Base-by-base conservation (phyloP, 805 yeast species). In the Clavispora fructus region DNA sequence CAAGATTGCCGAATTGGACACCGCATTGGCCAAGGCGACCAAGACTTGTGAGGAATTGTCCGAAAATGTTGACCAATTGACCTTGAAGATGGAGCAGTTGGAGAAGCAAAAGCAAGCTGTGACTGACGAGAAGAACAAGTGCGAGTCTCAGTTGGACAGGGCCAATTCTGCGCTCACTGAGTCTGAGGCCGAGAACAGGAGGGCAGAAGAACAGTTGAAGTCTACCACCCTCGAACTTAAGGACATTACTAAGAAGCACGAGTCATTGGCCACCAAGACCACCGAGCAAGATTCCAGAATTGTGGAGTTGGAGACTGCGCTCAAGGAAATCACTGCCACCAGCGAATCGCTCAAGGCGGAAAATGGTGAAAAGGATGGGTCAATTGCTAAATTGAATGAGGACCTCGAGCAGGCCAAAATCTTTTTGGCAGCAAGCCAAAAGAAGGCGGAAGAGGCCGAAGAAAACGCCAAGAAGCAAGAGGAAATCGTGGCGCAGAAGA, bases 1-100 rank as follows among this genome's bases (percentile, higher is more conserved):
- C 23, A 55, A 53, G 40, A 52, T 61, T 33, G 44, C 52, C 27
- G 30, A 35, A 16, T 26, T 23, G 43, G 38, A 41, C 19, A 26
- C 33, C 7, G 19, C 28, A 9, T 19, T 32, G 31, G 13, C 17
- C 9, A 25, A 32, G 23, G 23, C 43, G 25, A 30, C 23, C 4
- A 14, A 13, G 13, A 9, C 7, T 11, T 9, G 25, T 11, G 13
- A 16, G 13, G 37, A 33, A 5, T n/a, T 33, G 13, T 6, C 37
- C 3, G 25, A 7, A 7, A 33, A 17, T 4, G 1, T 11, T 1
- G 25, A 16, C 6, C 6, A 16, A 9, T 17, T 16, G 37, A 10
- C 23, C 3, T 16, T 11, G n/a, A 16, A 33, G 25, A 12, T 16
- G 25, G 37, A 33, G 25, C 16, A 39, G 32, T 39, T 39, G 30